These are phyloP conservation scores for Stentor coeruleus DNA, from an alignment of 73 alveolate genomes.

Conservation along the genomic window DNA sequence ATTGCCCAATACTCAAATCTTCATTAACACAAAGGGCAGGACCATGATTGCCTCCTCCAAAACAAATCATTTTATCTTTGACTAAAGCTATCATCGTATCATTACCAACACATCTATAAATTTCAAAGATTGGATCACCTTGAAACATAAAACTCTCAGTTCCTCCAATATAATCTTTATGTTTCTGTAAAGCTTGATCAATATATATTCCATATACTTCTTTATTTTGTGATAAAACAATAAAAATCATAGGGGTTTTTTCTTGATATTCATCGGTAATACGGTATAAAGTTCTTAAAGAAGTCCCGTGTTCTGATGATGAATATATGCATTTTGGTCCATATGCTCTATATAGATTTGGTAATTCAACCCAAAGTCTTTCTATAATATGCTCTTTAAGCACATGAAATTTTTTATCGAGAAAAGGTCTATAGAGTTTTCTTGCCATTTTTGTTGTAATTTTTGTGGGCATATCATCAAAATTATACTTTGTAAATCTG, in stretches of 20 bases:
- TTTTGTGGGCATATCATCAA: background rate
- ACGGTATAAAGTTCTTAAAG: background rate
- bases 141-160: background rate
- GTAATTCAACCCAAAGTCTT: background rate
- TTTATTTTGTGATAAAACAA: background rate
- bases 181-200: background rate
- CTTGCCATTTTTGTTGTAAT: background rate
- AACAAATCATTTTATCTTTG: background rate
- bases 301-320: background rate
- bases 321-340: background rate
- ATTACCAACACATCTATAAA: background rate
- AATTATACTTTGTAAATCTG: background rate
- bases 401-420: background rate
- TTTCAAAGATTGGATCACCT: background rate
- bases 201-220: background rate
- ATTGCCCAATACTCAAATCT: background rate
- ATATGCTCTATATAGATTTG: background rate
- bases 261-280: background rate
- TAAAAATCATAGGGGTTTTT: background rate
- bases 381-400: background rate
- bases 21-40: background rate
- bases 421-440: background rate
- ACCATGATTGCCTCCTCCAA: background rate
- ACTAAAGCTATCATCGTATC: background rate
- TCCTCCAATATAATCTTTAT: background rate